Evolutionary conservation across 345 rosid species (phyloP).

Genomic region (Nephelium lappaceum): DNA sequence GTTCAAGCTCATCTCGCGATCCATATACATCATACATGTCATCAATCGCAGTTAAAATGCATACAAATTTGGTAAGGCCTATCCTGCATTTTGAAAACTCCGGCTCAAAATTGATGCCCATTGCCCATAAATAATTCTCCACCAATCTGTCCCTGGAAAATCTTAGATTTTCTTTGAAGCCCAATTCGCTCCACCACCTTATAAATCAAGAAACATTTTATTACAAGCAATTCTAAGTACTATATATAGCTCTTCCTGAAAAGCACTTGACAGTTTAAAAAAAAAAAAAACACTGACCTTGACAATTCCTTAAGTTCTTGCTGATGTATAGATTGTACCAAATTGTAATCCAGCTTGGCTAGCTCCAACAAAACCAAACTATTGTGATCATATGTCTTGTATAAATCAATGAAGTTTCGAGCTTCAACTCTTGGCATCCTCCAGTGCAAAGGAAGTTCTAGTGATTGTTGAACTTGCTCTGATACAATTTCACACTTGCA

Average conservation of each 20-base stretch:
- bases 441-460: conserved; percentile 20
- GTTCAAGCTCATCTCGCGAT: conserved; percentile 24
- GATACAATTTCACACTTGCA: background rate
- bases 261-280: background rate
- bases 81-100: conserved; percentile 20
- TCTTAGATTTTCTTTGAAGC: background rate
- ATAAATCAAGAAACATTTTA: background rate
- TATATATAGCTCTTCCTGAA: background rate
- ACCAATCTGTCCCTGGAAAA: conserved; percentile 20
- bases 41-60: conserved; percentile 23
- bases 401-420: conserved; percentile 12
- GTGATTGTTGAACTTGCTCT: conserved; percentile 16
- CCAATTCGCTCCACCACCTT: conserved; percentile 25
- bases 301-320: conserved; percentile 19
- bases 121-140: conserved; percentile 30
- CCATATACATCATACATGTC: conserved; percentile 29
- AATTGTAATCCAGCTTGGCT: conserved; percentile 25
- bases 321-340: conserved; percentile 19
- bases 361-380: conserved; percentile 18
- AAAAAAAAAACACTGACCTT: background rate
- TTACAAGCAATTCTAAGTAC: background rate
- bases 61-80: conserved; percentile 10
- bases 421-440: conserved; percentile 26
- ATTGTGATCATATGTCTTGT: background rate
- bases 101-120: conserved; percentile 18